Evolutionary conservation across 1,284 basidiomycete species (phyloP).

Genomic region (Sanghuangporus baumii): DNA sequence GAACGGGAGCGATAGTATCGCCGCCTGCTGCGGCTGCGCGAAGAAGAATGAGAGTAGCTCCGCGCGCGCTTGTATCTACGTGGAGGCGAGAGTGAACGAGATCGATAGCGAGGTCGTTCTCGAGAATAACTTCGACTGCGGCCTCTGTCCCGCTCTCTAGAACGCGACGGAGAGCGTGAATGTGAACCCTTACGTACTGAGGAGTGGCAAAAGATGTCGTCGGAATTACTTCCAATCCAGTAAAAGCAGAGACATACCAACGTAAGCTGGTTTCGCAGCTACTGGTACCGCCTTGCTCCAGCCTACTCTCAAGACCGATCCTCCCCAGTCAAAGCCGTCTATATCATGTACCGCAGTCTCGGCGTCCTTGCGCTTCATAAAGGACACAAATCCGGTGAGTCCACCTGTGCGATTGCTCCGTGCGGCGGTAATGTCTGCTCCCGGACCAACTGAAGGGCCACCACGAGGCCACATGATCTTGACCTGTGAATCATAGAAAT

Average conservation of each 20-base stretch:
- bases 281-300: conserved; percentile 96
- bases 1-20: conserved; percentile 35
- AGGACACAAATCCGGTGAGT: conserved; percentile 92
- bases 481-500: conserved; percentile 40
- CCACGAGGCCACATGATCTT: conserved; percentile 95
- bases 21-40: conserved; percentile 30
- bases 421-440: conserved; percentile 67
- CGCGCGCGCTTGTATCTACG: conserved; percentile 32
- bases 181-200: conserved; percentile 24
- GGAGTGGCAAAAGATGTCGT: conserved; percentile 20
- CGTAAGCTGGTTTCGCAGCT: conserved; percentile 70
- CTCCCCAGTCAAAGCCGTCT: conserved; percentile 92
- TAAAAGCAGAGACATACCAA: conserved; percentile 43
- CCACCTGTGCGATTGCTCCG: conserved; percentile 64
- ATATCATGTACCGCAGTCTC: conserved; percentile 81
- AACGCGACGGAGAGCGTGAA: conserved; percentile 45
- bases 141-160: conserved; percentile 37
- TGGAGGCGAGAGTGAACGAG: conserved; percentile 32
- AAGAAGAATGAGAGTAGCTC: conserved; percentile 41
- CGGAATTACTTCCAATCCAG: conserved; percentile 10
- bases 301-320: conserved; percentile 76
- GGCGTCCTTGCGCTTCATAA: conserved; percentile 89
- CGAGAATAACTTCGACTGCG: conserved; percentile 36
- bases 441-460: conserved; percentile 57
- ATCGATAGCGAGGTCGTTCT: conserved; percentile 35